Percentiles rank a stretch among this genome's conserved stretches.
Conservation (phyloP, 331 rosid genomes). For the Pyrus hybrid region DNA sequence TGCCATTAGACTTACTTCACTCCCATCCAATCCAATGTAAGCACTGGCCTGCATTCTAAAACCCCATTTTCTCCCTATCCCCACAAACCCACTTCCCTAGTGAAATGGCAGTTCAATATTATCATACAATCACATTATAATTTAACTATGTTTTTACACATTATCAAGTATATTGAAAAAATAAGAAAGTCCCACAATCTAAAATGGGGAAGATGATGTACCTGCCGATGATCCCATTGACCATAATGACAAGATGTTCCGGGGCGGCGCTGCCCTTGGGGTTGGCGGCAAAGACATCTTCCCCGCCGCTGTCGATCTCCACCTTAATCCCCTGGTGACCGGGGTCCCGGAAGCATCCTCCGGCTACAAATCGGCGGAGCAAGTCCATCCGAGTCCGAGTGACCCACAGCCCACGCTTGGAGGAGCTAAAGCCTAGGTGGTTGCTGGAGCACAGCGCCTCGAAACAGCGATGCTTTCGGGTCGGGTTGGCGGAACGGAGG, state of each 20-base stretch:
- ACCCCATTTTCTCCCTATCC: too few relatives aligned
- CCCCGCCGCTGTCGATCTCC: constrained; percentile 32
- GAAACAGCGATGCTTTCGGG: not conserved
- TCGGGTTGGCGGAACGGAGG: not conserved
- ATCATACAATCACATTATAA: not conserved
- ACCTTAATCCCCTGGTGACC: constrained; percentile 22
- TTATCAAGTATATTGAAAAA: not conserved
- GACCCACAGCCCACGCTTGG: constrained; percentile 11
- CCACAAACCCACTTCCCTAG: too few relatives aligned
- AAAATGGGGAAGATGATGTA: not conserved
- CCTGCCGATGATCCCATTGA: constrained; percentile 91
- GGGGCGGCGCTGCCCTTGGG: constrained; percentile 20
- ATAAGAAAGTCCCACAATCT: not conserved
- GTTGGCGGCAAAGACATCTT: constrained; percentile 26
- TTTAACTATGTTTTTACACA: not conserved
- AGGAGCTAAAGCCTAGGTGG: constrained; percentile 15
- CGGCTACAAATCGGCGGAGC: not conserved
- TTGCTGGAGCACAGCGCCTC: constrained; percentile 13
- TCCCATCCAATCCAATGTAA: not conserved
- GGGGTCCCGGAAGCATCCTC: constrained; percentile 15
- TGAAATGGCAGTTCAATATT: too few relatives aligned
- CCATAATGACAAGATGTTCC: constrained; percentile 82
- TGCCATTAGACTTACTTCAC: not conserved
- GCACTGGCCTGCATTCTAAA: not conserved
- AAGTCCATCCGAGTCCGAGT: constrained; percentile 31